Evolutionary conservation across 371 early-diverging fungal genomes (phyloP).

Genomic region (Parasitella parasitica): DNA sequence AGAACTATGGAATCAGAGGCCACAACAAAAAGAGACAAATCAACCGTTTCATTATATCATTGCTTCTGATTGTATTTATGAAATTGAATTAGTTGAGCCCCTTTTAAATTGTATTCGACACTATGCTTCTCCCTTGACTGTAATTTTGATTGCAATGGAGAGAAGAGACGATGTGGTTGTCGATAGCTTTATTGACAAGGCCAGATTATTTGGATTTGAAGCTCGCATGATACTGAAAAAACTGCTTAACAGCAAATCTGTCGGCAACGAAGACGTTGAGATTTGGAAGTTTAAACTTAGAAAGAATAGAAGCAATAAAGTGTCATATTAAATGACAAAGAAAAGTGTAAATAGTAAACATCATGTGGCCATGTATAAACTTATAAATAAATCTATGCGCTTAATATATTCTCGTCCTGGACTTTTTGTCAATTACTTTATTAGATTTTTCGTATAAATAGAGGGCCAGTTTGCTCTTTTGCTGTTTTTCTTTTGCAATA

Average conservation of each 20-base stretch:
- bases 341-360: slow-evolving; percentile 1
- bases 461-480: background rate
- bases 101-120: slow-evolving; percentile 20
- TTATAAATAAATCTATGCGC: background rate
- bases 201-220: slow-evolving; percentile 34
- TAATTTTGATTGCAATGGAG: slow-evolving; percentile 32
- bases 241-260: slow-evolving; percentile 15
- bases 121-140: slow-evolving; percentile 18
- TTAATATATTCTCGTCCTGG: slow-evolving; percentile 4
- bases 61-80: slow-evolving; percentile 44
- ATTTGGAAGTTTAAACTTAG: slow-evolving; percentile 40
- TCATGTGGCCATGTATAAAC: background rate
- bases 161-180: slow-evolving; percentile 37
- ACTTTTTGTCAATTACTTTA: slow-evolving; percentile 17
- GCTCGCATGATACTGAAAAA: slow-evolving; percentile 33
- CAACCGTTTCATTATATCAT: slow-evolving; percentile 32
- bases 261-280: slow-evolving; percentile 38
- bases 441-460: slow-evolving; percentile 2
- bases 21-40: background rate
- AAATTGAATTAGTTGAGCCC: slow-evolving; percentile 29
- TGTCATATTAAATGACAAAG: background rate
- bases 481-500: background rate
- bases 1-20: slow-evolving; percentile 4
- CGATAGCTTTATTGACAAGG: slow-evolving; percentile 33
- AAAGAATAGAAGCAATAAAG: background rate